Base-by-base conservation (phyloP, 108 stramenopile genomes). In the Schizochytrium sp. region DNA sequence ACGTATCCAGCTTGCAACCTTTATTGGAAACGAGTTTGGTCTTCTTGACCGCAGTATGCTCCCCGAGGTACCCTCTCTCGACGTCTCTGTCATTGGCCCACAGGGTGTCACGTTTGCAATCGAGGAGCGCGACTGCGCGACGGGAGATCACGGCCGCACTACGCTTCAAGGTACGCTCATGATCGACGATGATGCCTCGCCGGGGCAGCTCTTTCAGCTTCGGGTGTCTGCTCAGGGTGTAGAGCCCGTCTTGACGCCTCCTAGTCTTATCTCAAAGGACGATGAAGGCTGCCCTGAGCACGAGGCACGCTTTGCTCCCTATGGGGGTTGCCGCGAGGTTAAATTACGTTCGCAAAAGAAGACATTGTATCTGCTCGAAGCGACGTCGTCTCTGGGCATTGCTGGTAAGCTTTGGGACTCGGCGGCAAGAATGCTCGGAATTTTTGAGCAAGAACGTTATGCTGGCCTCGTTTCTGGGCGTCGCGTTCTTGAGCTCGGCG, bases 401-500 rank as follows among this genome's bases (percentile, higher is more conserved):
- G 76, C 76, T 0, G 76, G 76, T 8, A 83, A 83, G 76, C 76
- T 83, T 12, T 83, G 76, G 76, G 76, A 83, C 76, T 53, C 48
- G 45, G 45, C 48, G n/a, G 45, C 48, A 12, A 12, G 48, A 83
- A 21, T 83, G 48, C 76, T 83, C 25, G 63, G 63, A 3, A 8
- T 57, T 5, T 69, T 69, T 14, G 21, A 41, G 41, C 34, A 41
- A 69, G 63, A 41, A 10, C 48, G 51, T 6, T 83, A 28, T 53
- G 76, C 51, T 12, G 12, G 48, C 51, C 51, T 83, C 28, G 23
- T 83, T 23, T 44, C 21, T 87, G 41, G 47, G 18, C 60, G 88
- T 48, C 89, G 88, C 29, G 91, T 90, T 21, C 45, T 91, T 43
- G 92, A 92, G 90, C 91, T 92, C 6, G 92, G 92, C 14, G 92